phyloP scores from a whole-genome alignment of 106 monocot genomes.

The Dendrobium huoshanense region DNA sequence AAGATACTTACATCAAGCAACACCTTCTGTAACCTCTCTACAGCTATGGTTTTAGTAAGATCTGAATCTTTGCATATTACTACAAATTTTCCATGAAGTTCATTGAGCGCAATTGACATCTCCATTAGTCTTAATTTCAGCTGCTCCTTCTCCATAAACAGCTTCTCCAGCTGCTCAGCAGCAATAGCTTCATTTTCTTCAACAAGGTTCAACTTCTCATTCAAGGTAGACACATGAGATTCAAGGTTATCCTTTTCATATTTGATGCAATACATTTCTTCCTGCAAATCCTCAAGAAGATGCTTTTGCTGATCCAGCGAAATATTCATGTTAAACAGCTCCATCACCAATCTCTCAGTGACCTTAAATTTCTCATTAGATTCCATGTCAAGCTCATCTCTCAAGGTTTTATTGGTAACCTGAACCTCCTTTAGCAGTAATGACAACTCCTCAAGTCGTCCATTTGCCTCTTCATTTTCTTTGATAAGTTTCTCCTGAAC shows the following conservation, averaged over 20 bases:
- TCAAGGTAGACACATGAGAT: constrained; percentile 30
- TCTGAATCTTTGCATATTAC: constrained; percentile 8
- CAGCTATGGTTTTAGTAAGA: not conserved
- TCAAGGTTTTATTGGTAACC: constrained; percentile 17
- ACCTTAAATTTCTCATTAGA: constrained; percentile 29
- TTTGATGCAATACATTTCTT: constrained; percentile 27
- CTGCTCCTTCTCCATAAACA: not conserved
- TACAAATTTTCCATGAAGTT: constrained; percentile 18
- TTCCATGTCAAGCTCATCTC: constrained; percentile 30
- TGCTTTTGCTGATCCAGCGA: constrained; percentile 32
- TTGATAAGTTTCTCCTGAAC: constrained; percentile 26
- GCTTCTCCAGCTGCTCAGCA: constrained; percentile 49
- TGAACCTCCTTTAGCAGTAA: constrained; percentile 20
- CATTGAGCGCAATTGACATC: not conserved
- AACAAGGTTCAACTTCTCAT: constrained; percentile 58
- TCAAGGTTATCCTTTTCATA: constrained; percentile 36
- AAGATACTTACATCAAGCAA: constrained; percentile 1
- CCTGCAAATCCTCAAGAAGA: constrained; percentile 30
- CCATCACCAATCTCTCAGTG: constrained; percentile 37
- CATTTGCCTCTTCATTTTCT: constrained; percentile 27
- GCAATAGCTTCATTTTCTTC: constrained; percentile 87
- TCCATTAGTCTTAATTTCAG: not conserved
- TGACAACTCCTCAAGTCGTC: constrained; percentile 19
- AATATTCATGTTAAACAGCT: constrained; percentile 39
- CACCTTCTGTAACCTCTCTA: constrained; percentile 2